Evolutionary conservation across 805 yeast species (phyloP).

Genomic region (Spathaspora hagerdaliae): DNA sequence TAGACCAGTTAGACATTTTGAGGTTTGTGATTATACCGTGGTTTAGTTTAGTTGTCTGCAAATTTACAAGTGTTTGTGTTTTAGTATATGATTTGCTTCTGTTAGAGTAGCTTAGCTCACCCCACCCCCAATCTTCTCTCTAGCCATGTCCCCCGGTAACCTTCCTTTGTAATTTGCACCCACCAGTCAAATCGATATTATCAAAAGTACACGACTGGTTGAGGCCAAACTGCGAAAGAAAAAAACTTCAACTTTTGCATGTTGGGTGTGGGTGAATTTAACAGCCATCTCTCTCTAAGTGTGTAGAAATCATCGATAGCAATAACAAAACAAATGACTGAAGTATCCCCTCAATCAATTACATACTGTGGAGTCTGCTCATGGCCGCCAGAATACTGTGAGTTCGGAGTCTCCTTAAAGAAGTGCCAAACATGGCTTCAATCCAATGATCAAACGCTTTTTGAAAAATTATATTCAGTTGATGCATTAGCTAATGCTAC

Average conservation of each 20-base stretch:
- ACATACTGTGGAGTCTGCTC: conserved; percentile 77
- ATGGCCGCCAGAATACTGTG: conserved; percentile 89
- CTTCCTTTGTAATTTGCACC: too few species aligned
- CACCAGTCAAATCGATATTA: too few species aligned
- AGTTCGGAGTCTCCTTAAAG: conserved; percentile 76
- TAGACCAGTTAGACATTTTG: conserved; percentile 49
- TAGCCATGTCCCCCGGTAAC: too few species aligned
- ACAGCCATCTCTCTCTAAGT: too few species aligned
- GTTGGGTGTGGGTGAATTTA: too few species aligned
- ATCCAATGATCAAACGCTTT: conserved; percentile 55
- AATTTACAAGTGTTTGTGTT: not conserved
- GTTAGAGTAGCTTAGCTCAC: too few species aligned
- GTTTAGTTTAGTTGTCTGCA: not conserved
- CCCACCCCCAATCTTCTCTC: too few species aligned
- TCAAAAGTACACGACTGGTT: too few species aligned
- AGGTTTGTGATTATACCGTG: conserved; percentile 18
- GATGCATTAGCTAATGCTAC: conserved; percentile 54
- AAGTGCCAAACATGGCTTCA: conserved; percentile 83
- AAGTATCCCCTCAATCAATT: conserved; percentile 31
- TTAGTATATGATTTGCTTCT: too few species aligned
- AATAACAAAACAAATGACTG: conserved; percentile 8
- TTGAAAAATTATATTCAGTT: conserved; percentile 55
- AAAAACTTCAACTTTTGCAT: too few species aligned
- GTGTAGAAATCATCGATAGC: not conserved
- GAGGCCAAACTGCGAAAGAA: too few species aligned